Evolutionary conservation across 345 rosid species (phyloP).

Genomic region (Combretum micranthum): DNA sequence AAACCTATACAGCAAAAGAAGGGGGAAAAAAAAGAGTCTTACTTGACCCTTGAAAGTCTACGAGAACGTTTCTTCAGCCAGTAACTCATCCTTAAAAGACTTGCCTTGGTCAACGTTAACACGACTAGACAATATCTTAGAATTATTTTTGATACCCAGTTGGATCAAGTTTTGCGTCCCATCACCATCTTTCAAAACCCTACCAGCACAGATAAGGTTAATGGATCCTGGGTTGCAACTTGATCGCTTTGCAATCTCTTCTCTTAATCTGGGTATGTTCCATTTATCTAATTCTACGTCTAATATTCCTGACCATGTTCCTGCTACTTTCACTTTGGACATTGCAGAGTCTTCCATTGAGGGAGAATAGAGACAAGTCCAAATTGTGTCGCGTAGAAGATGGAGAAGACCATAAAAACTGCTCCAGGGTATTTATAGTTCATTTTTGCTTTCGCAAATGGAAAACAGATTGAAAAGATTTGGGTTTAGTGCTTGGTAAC

Average conservation of each 20-base stretch:
- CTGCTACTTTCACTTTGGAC: conserved; percentile 87
- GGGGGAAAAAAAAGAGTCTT: conserved; percentile 23
- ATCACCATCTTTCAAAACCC: conserved; percentile 56
- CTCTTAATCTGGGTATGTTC: conserved; percentile 71
- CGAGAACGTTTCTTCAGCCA: conserved; percentile 74
- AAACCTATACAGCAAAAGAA: too few relatives aligned
- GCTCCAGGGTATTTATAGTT: too few relatives aligned
- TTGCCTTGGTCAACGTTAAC: conserved; percentile 58
- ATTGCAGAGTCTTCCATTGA: conserved; percentile 1
- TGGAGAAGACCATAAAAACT: too few relatives aligned
- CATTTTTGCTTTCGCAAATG: too few relatives aligned
- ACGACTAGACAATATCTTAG: conserved; percentile 68
- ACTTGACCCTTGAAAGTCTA: conserved; percentile 72
- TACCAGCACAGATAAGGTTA: conserved; percentile 76
- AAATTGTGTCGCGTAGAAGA: too few relatives aligned
- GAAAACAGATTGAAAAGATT: too few relatives aligned
- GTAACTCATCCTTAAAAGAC: conserved; percentile 34
- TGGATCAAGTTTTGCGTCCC: conserved; percentile 42
- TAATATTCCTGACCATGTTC: conserved; percentile 70
- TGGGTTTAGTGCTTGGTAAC: too few relatives aligned
- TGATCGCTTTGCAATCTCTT: conserved; percentile 70
- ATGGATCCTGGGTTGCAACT: conserved; percentile 39
- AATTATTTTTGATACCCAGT: conserved; percentile 61
- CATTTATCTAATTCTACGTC: conserved; percentile 73
- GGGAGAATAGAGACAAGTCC: too few relatives aligned